Base-by-base conservation (phyloP, 352 stramenopile species). In the Phytopythium delawarense region DNA sequence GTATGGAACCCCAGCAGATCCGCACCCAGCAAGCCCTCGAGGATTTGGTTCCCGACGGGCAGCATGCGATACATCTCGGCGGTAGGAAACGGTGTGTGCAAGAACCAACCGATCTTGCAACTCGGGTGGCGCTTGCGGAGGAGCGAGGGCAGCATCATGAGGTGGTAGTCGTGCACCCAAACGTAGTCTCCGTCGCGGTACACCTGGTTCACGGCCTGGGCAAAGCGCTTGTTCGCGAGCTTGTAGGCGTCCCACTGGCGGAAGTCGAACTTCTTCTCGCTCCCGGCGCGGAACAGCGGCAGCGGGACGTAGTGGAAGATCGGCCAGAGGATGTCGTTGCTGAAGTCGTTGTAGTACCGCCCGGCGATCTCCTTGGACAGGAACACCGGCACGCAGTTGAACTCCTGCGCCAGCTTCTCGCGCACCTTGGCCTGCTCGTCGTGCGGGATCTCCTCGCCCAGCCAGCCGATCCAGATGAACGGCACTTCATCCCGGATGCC, bases 341-440 rank as follows among this genome's bases (percentile, higher is more conserved):
- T 94, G 59, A 97, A 96, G 51, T 91, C 90, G 65, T 96, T 97
- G 72, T 97, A 97, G 72, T 96, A 96, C 15, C 88, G 82, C 46
- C 82, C 75, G n/a, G 89, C 86, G 30, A 96, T 83, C 67, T 96
- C 86, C 46, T 94, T 89, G 12, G 86, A 88, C 34, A 97, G 61
- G 65, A 96, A 97, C 32, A 97, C 87, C 0, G 90, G 90, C 25
- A 96, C 75, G 65, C 88, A 96, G 51, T 94, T 95, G 63, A 96
- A 94, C 48, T 97, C 88, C 50, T 85, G 65, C 13, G 87, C 78
- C 55, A 97, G 76, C 55, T 92, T 89, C 61, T 93, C 74, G 18
- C 82, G 76, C 18, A 97, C 81, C 67, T 89, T 86, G 59, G 69
- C 76, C 60, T 89, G 86, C 61, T 96, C 89, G 55, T 90, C 79